Base-by-base conservation (phyloP, 2,329 filamentous ascomycete species). In the Diaporthe ilicicola region DNA sequence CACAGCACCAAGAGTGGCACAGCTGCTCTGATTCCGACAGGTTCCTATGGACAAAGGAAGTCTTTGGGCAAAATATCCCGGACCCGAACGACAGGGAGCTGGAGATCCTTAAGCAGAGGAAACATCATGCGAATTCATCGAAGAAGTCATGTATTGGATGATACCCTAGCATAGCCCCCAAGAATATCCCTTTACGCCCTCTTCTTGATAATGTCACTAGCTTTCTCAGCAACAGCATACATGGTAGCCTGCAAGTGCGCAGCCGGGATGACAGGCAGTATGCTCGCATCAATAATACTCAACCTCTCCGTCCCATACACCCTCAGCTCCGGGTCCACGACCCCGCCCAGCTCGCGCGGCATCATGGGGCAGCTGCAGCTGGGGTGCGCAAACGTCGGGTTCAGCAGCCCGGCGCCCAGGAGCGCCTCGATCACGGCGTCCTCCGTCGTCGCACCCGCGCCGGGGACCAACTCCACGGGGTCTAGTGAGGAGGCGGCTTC, bases 271-370 rank as follows among this genome's bases (percentile, higher is more conserved):
- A 83, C 72, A 3, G 84, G 84, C 24, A 84, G 78, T 34, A 84
- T 78, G 17, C 81, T 81, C 5, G 81, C 79, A 72, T 85, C 84
- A 7, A 83, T 82, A 29, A 85, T 77, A n/a, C 84, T 78, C 48
- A 85, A 75, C 68, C 83, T 83, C 27, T 75, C 74, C 13, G 79
- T 81, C 2, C 83, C 83, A 73, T 83, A 83, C 0, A 85, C 83
- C 55, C 78, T 73, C 42, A 85, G 74, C 42, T 80, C 75, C 1
- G 79, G 72, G 67, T 82, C 79, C 1, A 85, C 83, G 10, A 85
- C 82, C 19, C 82, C 82, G 24, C 81, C 83, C 7, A 80, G 75
- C 50, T 79, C 77, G 17, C 76, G 76, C 17, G 81, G 79, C 74
- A 84, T 77, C 83, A 85, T 85, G 4, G 83, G 39, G 19, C 78